Evolutionary conservation across 176 grass and related monocot genomes (phyloP), one percentile per base, ranked within the genome.

Genomic region (Aegilops bicornis): DNA sequence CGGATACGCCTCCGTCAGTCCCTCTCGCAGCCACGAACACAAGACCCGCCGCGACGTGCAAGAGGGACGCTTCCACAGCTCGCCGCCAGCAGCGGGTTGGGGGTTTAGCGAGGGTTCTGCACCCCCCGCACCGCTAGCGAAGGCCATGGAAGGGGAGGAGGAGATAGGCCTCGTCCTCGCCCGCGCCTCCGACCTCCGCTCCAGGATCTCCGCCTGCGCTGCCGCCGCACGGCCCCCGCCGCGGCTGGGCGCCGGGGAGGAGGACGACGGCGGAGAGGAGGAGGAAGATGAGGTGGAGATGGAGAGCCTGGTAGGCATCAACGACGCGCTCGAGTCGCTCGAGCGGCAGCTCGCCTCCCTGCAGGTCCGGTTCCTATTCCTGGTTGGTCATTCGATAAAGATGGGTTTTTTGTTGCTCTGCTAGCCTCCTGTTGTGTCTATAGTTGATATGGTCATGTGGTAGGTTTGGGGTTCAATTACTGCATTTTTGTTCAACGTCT

Each of bases 151-250:
- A 19, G 92, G 92, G 75, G 93, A 93, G 83, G 93, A 94, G 87
- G 92, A 94, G 92, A 94, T 96, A 79, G 96, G 91, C 17, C 75
- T 98, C 35, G 96, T 96, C 31, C 86, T 98, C 22, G 93, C 90
- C 33, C 88, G 91, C 27, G 93, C 90, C 8, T 91, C 93, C 17
- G 91, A 96, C 71, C 91, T 98, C 17, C 88, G 93, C 78, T 66
- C 89, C 88, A 91, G 84, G 85, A 91, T 98, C 39, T 94, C 67
- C 40, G 88, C 86, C 52, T 92, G 96, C 77, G 84, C 90, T 45
- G 52, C 63, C 33, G 79, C 68, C 30, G 69, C 33, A 25, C 36
- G 58, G 10, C 8, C 70, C 70, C 35, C 36, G 45, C 45, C 20
- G 6, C 69, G 78, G 64, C 5, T 89, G 60, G 52, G 72, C 1